A percentile compares a stretch with the other conserved stretches of the same genome.
These are phyloP conservation scores for Theobroma grandiflorum DNA, from an alignment of 441 rosid species.

Conservation along the genomic window DNA sequence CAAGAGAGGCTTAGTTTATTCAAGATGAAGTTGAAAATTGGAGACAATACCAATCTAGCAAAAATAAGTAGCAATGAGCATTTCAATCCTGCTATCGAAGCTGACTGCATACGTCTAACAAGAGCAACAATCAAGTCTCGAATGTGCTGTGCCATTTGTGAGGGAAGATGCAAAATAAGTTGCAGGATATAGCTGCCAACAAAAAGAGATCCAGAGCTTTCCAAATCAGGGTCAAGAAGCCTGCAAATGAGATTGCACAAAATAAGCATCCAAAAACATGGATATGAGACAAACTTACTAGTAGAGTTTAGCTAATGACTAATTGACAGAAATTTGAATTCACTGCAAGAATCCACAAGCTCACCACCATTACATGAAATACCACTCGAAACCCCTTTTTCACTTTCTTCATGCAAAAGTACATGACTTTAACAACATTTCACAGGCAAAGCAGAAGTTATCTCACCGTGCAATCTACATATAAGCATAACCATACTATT, in stretches of 20 bases:
- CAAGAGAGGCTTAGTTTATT: background rate
- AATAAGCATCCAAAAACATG: slow-evolving; percentile 31
- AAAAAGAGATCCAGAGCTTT: slow-evolving; percentile 96
- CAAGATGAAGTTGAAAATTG: slow-evolving; percentile 9
- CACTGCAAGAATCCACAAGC: slow-evolving; percentile 14
- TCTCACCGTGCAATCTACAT: background rate
- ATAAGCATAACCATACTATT: background rate
- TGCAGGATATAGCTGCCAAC: slow-evolving; percentile 92
- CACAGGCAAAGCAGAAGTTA: background rate
- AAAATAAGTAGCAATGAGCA: slow-evolving; percentile 86
- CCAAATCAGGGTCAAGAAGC: slow-evolving; percentile 90
- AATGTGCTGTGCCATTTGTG: slow-evolving; percentile 87
- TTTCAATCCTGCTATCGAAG: slow-evolving; percentile 75
- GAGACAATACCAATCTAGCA: slow-evolving; percentile 82
- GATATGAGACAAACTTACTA: background rate
- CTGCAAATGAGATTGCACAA: slow-evolving; percentile 49
- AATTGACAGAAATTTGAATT: background rate
- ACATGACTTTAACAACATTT: background rate
- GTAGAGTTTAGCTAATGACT: slow-evolving; percentile 10
- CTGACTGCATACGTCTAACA: slow-evolving; percentile 89
- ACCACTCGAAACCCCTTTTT: background rate
- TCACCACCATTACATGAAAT: background rate
- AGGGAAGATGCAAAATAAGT: slow-evolving; percentile 91
- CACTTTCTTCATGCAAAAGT: slow-evolving; percentile 7
- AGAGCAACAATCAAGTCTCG: slow-evolving; percentile 83